These are phyloP conservation scores for Xenosphaeropsis pyriputrescens DNA, from an alignment of 2,329 filamentous ascomycete species.

Conservation along the genomic window DNA sequence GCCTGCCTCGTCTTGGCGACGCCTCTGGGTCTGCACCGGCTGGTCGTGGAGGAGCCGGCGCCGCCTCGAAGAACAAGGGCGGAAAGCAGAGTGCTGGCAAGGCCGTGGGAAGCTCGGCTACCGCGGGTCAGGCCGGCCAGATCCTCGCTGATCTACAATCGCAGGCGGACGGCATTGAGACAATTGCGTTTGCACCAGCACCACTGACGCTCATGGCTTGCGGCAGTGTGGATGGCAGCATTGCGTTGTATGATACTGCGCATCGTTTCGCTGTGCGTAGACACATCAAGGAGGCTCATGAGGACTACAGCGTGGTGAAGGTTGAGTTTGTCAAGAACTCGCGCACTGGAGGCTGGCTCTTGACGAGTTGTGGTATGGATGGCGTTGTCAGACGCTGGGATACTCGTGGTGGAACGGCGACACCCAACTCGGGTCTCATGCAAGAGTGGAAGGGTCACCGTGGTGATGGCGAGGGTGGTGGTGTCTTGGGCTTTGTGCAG, in stretches of 20 bases:
- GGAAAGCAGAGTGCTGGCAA: conserved; percentile 21
- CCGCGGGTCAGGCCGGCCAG: conserved; percentile 40
- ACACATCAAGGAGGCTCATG: conserved; percentile 70
- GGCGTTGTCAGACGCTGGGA: conserved; percentile 88
- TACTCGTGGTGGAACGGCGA: conserved; percentile 49
- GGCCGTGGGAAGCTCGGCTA: conserved; percentile 22
- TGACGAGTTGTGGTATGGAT: conserved; percentile 86
- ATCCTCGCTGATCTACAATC: conserved; percentile 76
- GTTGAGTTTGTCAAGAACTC: conserved; percentile 63
- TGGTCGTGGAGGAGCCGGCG: conserved; percentile 10
- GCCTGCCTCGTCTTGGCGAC: conserved; percentile 48
- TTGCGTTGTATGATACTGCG: conserved; percentile 76
- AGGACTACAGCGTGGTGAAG: conserved; percentile 82
- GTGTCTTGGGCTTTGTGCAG: conserved; percentile 84
- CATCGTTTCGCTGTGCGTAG: conserved; percentile 78
- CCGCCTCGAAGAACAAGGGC: conserved; percentile 11
- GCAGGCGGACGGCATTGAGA: conserved; percentile 69
- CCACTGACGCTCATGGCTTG: conserved; percentile 41
- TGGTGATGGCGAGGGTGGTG: conserved; percentile 72
- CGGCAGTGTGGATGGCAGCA: conserved; percentile 59
- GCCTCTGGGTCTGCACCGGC: conserved; percentile 11
- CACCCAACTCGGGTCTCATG: conserved; percentile 53
- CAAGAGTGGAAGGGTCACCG: conserved; percentile 87
- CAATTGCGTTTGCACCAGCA: conserved; percentile 47
- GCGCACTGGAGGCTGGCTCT: conserved; percentile 41